phyloP scores from a whole-genome alignment of 108 stramenopile species.

The Licmophora abbreviata region DNA sequence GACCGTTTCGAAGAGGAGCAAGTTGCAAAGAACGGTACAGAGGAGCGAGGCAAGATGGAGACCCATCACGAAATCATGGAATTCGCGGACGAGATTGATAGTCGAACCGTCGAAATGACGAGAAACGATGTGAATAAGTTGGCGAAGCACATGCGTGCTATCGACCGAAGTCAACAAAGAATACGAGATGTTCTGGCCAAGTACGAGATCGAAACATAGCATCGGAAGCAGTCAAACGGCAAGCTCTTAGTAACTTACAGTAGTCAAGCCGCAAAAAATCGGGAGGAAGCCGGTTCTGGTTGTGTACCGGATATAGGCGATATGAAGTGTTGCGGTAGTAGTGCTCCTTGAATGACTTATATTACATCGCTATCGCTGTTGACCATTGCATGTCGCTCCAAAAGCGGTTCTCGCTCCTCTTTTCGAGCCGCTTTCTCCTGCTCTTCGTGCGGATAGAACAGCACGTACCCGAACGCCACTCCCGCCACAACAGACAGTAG shows the following conservation, averaged over 20 bases:
- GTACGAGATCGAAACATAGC: neutral
- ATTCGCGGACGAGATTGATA: neutral
- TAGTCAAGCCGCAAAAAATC: too few relatives aligned
- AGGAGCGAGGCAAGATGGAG: too few relatives aligned
- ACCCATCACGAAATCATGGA: neutral
- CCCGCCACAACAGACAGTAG: slow-evolving; percentile 32
- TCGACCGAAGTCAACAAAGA: slow-evolving; percentile 1
- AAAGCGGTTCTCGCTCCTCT: too few relatives aligned
- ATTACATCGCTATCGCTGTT: too few relatives aligned
- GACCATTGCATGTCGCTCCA: too few relatives aligned
- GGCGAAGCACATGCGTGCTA: neutral
- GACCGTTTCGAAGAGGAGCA: neutral
- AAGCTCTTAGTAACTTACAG: neutral
- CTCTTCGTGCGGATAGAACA: slow-evolving; percentile 18
- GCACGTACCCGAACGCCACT: slow-evolving; percentile 26
- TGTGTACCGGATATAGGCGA: too few relatives aligned
- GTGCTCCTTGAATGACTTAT: too few relatives aligned
- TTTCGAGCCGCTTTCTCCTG: too few relatives aligned
- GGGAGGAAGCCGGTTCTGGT: too few relatives aligned
- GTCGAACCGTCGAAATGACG: neutral
- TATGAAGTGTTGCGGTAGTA: too few relatives aligned
- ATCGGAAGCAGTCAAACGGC: neutral
- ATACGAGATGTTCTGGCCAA: neutral
- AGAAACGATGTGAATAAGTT: neutral
- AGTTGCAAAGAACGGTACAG: neutral